Percentiles rank a stretch among this genome's conserved stretches.
phyloP scores from a whole-genome alignment of 1,284 basidiomycete species.

The Mycena sp. region DNA sequence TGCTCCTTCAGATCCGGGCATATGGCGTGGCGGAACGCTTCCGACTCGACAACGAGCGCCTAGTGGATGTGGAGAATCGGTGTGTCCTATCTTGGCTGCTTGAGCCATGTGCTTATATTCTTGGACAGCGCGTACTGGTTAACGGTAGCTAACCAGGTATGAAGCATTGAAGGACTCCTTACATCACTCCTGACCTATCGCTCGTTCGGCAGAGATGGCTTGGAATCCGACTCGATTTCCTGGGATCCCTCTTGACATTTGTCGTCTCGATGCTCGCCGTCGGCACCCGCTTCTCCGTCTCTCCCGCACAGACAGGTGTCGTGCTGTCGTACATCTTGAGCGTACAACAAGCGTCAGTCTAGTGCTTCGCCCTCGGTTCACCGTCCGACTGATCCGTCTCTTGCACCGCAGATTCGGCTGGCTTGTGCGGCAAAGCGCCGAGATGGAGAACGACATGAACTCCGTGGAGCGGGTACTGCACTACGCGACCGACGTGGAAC shows the following conservation, averaged over 20 bases:
- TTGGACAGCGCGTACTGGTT: conserved; percentile 81
- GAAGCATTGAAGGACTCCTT: not conserved
- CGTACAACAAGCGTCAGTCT: conserved; percentile 66
- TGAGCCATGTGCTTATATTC: not conserved
- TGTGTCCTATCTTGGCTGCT: conserved; percentile 33
- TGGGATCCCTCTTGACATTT: conserved; percentile 83
- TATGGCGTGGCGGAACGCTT: conserved; percentile 82
- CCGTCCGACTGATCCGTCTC: conserved; percentile 13
- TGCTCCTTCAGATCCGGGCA: conserved; percentile 66
- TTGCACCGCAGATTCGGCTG: conserved; percentile 70
- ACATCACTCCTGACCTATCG: conserved; percentile 41
- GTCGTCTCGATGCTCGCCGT: conserved; percentile 84
- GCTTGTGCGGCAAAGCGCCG: conserved; percentile 86
- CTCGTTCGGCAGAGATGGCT: conserved; percentile 74
- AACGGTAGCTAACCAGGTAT: conserved; percentile 77
- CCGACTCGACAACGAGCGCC: conserved; percentile 75
- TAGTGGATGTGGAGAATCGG: conserved; percentile 90
- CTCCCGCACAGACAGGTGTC: conserved; percentile 81
- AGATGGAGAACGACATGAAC: conserved; percentile 94
- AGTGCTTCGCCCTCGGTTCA: conserved; percentile 18
- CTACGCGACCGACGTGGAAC: conserved; percentile 80
- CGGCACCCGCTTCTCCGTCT: conserved; percentile 76
- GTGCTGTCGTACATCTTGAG: conserved; percentile 82
- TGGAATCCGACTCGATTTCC: conserved; percentile 86
- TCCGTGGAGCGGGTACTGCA: conserved; percentile 87